Evolutionary conservation across 345 rosid species (phyloP).

Genomic region (Lepidium africanum): DNA sequence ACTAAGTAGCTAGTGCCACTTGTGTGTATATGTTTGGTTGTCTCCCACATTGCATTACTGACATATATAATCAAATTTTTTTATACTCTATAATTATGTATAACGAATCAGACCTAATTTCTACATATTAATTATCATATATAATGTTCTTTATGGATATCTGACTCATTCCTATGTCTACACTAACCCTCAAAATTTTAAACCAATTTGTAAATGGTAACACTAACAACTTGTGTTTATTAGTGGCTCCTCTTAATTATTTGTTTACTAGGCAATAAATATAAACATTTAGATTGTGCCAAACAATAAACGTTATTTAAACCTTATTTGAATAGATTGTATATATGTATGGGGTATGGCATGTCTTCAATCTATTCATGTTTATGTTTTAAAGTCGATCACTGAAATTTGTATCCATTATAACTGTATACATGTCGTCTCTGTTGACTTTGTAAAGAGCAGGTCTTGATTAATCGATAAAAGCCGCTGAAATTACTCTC

Average conservation of each 20-base stretch:
- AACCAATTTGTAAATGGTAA: background rate
- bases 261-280: background rate
- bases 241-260: background rate
- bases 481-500: no score
- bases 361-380: no score
- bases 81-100: background rate
- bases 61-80: background rate
- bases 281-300: background rate
- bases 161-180: constrained; percentile 26
- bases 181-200: constrained; percentile 3
- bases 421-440: no score
- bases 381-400: no score
- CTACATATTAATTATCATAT: constrained; percentile 21
- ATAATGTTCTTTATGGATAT: constrained; percentile 25
- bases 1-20: constrained; percentile 9
- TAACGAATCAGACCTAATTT: constrained; percentile 22
- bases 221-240: constrained; percentile 3
- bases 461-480: no score
- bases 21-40: constrained; percentile 20
- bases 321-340: no score
- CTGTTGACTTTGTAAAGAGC: no score
- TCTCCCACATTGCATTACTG: constrained; percentile 20
- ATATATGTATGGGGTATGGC: no score
- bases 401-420: no score
- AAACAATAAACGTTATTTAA: no score